A percentile compares a stretch with the other conserved stretches of the same genome.
These are phyloP conservation scores for Mycena citricolor DNA, from an alignment of 1,284 basidiomycete genomes.

Conservation along the genomic window DNA sequence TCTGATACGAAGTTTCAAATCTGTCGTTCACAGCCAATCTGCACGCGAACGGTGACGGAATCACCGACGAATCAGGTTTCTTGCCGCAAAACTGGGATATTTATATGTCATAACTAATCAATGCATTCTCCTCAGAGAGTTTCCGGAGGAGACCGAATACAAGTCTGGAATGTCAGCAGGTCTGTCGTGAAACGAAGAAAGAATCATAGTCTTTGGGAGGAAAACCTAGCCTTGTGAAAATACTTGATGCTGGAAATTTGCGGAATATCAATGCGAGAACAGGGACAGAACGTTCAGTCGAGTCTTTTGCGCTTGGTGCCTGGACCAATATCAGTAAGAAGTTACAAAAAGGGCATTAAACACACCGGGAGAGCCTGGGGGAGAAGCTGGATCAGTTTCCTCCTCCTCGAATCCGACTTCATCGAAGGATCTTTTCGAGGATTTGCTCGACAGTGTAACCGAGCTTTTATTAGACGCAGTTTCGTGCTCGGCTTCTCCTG, in stretches of 20 bases:
- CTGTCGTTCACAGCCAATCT: too few species aligned
- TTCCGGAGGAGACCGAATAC: too few species aligned
- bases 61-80: too few species aligned
- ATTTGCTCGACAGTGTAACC: slow-evolving; percentile 46
- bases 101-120: too few species aligned
- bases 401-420: slow-evolving; percentile 45
- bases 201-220: neutral
- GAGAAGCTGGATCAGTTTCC: slow-evolving; percentile 29
- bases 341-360: slow-evolving; percentile 31
- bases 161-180: slow-evolving; percentile 2
- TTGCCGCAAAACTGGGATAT: too few species aligned
- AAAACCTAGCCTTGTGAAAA: slow-evolving; percentile 21
- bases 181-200: neutral
- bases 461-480: slow-evolving; percentile 40
- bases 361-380: slow-evolving; percentile 48
- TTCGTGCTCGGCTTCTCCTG: slow-evolving; percentile 35
- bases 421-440: slow-evolving; percentile 48
- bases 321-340: slow-evolving; percentile 27
- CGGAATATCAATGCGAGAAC: slow-evolving; percentile 3
- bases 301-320: slow-evolving; percentile 17
- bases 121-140: too few species aligned
- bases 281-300: slow-evolving; percentile 2
- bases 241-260: slow-evolving; percentile 3
- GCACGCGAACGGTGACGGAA: too few species aligned
- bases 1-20: too few species aligned